Base-by-base conservation (phyloP, 75 land plant genomes). In the Pinus taeda region DNA sequence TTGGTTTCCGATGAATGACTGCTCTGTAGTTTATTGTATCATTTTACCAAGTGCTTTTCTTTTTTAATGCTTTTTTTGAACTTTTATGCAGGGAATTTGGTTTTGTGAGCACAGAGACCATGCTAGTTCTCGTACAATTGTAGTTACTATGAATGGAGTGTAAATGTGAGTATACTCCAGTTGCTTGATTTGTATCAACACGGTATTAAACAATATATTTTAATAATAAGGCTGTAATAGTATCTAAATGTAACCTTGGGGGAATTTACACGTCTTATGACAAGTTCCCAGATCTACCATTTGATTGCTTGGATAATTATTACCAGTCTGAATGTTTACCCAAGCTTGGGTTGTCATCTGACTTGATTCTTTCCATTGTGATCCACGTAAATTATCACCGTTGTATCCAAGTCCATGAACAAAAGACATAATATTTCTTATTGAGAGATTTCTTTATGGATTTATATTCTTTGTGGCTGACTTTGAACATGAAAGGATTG, bases 41-140 rank as follows among this genome's bases (percentile, higher is more conserved):
- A 30, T 30, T 30, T 30, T 30, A 30, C 33, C 33, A 30, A 30
- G 33, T 30, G 33, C 33, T 30, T 30, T 30, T 30, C 33, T n/a
- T 30, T 30, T 30, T 30, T 30, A 30, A 30, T 30, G 33, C 33
- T n/a, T 30, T 30, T 30, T 30, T 30, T 30, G 33, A 30, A 30
- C 33, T 30, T 30, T 30, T 30, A 30, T 30, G 33, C 33, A 30
- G 92, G 92, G 92, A 58, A 90, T 90, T 36, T 90, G 92, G 92
- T 60, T 90, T 57, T 90, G 92, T 77, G 92, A 90, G 83, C 92
- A 90, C 60, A 78, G 92, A 62, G 92, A 90, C 64, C 88, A 83
- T 79, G 92, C 77, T 24, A 83, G 83, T 67, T 53, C 90, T 33
- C 81, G 90, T 17, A 83, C 80, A 66, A 75, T 90, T 42, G 92